A percentile compares a stretch with the other conserved stretches of the same genome.
Evolutionary conservation across 305 asterid genomes (phyloP).

Genomic region (Plantago coronopus): DNA sequence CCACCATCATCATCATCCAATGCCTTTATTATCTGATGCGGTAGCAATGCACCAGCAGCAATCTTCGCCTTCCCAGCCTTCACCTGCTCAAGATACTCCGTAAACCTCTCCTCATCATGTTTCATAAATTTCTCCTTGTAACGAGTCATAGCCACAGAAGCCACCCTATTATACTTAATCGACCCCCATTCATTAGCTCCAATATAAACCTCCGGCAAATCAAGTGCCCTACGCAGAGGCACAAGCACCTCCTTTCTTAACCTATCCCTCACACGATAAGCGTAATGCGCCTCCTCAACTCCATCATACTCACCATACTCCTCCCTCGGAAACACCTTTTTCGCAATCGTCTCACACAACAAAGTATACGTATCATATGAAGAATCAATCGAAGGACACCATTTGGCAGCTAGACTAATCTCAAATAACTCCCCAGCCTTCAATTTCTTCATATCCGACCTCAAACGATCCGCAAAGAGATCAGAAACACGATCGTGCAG

Average conservation of each 20-base stretch:
- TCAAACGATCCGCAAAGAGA: constrained; percentile 30
- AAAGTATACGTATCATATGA: constrained; percentile 29
- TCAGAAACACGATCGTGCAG: constrained; percentile 39
- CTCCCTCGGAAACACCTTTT: constrained; percentile 38
- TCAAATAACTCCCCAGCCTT: constrained; percentile 20
- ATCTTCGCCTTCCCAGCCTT: too few species aligned
- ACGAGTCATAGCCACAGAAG: constrained; percentile 16
- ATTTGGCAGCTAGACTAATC: constrained; percentile 43
- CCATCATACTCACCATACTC: constrained; percentile 31
- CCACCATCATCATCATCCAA: too few species aligned
- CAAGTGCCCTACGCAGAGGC: constrained; percentile 31
- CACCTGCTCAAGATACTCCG: constrained; percentile 30
- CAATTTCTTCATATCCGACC: constrained; percentile 35
- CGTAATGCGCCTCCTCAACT: constrained; percentile 40
- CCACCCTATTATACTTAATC: constrained; percentile 36
- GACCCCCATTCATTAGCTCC: constrained; percentile 37
- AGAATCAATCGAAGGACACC: constrained; percentile 45
- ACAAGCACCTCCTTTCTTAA: constrained; percentile 43
- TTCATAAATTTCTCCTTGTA: constrained; percentile 28
- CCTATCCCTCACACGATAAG: constrained; percentile 42
- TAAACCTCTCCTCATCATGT: constrained; percentile 35
- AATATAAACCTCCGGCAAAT: constrained; percentile 41
- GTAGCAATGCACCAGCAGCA: constrained; percentile 28
- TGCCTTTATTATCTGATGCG: not conserved
- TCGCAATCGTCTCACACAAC: constrained; percentile 37